Base-by-base conservation (phyloP, 2,329 filamentous ascomycete genomes). In the Orbilia javanica region DNA sequence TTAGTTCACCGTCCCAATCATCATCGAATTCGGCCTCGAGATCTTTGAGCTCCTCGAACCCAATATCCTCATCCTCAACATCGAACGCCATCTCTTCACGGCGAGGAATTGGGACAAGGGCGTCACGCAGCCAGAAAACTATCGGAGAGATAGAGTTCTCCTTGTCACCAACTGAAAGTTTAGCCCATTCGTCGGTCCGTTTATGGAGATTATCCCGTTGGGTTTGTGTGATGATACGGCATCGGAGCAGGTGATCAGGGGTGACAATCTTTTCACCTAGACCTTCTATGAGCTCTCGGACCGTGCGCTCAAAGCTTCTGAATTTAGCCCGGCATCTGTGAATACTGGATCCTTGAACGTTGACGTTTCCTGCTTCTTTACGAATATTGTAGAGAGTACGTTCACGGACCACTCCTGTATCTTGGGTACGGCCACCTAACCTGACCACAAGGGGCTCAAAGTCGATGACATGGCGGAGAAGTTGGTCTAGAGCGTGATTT, bases 401-500 rank as follows among this genome's bases (percentile, higher is more conserved):
- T 65, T 88, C 86, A 77, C 89, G 89, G 80, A 96, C 90, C 22
- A 86, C 82, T 0, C 87, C 86, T 0, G 86, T 84, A 76, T 92
- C 90, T 64, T 89, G 88, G 18, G 91, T 92, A 31, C 92, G 88
- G 1, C 90, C 90, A 48, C 93, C 93, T 8, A 93, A 84, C 7
- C 91, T 88, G 60, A 91, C 85, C 72, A 94, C 90, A 0, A 89
- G 87, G 0, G 85, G 83, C 80, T 91, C 90, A 80, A 91, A 91
- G 4, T 85, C 82, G 0, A 89, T 86, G 15, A 93, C 86, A 68
- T 91, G 89, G 0, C 85, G 84, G 0, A 97, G 85, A 0, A 97
- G 86, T 82, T 97, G 94, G 81, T 97, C 81, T 8, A 97, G 85
- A 0, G 94, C 94, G 83, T 97, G 93, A 75, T 97, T 97, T 0